Percentiles rank a stretch among this genome's conserved stretches.
phyloP scores from a whole-genome alignment of 805 yeast genomes.

The Sugiyamaella lignohabitans region DNA sequence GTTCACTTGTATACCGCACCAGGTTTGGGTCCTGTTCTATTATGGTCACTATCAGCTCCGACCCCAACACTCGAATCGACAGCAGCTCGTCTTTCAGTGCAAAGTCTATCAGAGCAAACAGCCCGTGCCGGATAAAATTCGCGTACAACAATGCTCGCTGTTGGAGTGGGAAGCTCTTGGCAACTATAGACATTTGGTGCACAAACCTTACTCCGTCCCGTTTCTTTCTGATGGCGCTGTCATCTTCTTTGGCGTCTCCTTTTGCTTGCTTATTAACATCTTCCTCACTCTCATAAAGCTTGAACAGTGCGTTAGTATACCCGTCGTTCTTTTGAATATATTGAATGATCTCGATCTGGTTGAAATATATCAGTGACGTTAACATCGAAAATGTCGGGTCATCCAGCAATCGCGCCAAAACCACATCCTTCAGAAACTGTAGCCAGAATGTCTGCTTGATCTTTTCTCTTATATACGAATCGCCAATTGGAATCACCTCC shows the following conservation, averaged over 20 bases:
- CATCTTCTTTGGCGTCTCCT: not conserved
- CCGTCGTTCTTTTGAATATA: constrained; percentile 45
- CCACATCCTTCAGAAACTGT: constrained; percentile 81
- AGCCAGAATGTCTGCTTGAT: constrained; percentile 71
- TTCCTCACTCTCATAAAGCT: constrained; percentile 37
- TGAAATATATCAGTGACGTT: constrained; percentile 56
- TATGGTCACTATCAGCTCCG: constrained; percentile 72
- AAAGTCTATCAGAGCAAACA: constrained; percentile 62
- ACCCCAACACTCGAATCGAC: constrained; percentile 58
- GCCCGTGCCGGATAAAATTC: constrained; percentile 57
- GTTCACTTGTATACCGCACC: constrained; percentile 29
- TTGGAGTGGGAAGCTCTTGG: constrained; percentile 55
- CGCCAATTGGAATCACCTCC: constrained; percentile 60
- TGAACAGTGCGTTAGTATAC: constrained; percentile 55
- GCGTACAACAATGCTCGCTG: constrained; percentile 64
- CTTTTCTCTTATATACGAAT: constrained; percentile 43
- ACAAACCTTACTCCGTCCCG: constrained; percentile 71
- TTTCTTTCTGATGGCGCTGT: constrained; percentile 25
- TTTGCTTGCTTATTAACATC: not conserved
- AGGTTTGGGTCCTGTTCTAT: constrained; percentile 77
- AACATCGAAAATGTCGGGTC: constrained; percentile 69
- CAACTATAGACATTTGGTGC: constrained; percentile 71
- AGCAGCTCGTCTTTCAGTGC: constrained; percentile 52
- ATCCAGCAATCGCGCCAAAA: constrained; percentile 72
- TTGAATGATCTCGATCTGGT: constrained; percentile 61